Evolutionary conservation across 129 eudicot genomes (phyloP).

Genomic region (Escallonia herrerae): DNA sequence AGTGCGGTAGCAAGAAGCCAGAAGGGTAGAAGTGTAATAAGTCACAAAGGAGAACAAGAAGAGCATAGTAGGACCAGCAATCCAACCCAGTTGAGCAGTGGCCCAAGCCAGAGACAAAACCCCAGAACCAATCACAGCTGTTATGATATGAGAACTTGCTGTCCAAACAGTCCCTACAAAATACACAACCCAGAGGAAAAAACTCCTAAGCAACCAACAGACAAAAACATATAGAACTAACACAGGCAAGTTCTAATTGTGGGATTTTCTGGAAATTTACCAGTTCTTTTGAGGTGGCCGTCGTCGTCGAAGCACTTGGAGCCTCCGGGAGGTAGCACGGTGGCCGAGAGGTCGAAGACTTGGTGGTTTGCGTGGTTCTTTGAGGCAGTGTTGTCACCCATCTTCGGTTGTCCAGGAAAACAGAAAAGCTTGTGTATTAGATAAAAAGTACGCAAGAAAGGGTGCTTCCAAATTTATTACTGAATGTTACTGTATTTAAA

Average conservation of each 20-base stretch:
- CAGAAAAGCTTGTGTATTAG: background rate
- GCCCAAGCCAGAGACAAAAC: constrained; percentile 98
- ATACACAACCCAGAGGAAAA: background rate
- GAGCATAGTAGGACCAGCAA: constrained; percentile 88
- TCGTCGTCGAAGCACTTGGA: constrained; percentile 24
- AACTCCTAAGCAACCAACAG: background rate
- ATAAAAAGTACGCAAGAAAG: background rate
- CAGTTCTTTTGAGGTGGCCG: constrained; percentile 24
- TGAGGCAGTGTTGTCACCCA: constrained; percentile 15
- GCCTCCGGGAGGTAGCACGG: constrained; percentile 7
- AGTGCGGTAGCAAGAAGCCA: constrained; percentile 70
- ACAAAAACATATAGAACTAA: background rate
- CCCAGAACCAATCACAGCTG: constrained; percentile 97
- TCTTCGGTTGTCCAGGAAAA: constrained; percentile 5
- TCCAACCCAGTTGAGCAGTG: constrained; percentile 88
- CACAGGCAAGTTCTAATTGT: constrained; percentile 2
- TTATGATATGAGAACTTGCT: constrained; percentile 93
- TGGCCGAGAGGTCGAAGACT: background rate
- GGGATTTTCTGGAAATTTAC: constrained; percentile 13
- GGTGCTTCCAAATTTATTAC: no score
- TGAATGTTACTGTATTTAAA: background rate
- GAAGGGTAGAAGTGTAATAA: constrained; percentile 84
- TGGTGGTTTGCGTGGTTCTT: background rate
- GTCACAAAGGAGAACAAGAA: constrained; percentile 82
- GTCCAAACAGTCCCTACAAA: constrained; percentile 83